Base-by-base conservation (phyloP, 345 rosid genomes). In the Melastoma malabathricum region DNA sequence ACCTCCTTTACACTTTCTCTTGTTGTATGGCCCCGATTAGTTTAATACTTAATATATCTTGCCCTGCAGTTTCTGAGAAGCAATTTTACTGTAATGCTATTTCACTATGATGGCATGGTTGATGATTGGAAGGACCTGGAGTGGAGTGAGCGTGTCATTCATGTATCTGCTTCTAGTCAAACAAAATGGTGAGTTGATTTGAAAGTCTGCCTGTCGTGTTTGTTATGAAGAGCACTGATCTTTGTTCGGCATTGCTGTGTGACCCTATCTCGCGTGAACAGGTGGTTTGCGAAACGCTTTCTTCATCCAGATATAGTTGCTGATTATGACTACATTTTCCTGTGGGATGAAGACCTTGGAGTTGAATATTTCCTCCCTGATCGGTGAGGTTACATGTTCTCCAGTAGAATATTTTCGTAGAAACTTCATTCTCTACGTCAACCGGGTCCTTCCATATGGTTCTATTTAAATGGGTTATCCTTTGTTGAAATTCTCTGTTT, bases 251-350 rank as follows among this genome's bases (percentile, higher is more conserved):
- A 51, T 16, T 18, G 54, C 25, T 56, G 22, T 41, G 13, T 12
- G 15, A 15, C 52, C 25, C 16, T 29, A 12, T 48, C 22, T 16
- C 17, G 38, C 34, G 15, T 61, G 20, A 18, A 65, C 63, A 82
- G 90, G 90, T 82, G 90, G 90, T 82, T 79, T 61, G 90, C 90
- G n/a, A 82, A 82, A 68, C 80, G 86, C 44, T 82, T 82, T 72
- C 65, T 82, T 63, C 86, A 82, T 63, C 90, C 90, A 16, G 84
- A 73, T 48, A 65, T 82, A 54, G 82, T 82, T 64, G 74, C 76
- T 14, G 75, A 68, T 27, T 82, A 77, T 55, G 56, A 49, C 53
- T 79, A 77, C 61, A 71, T 82, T 43, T 82, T 82, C 51, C 75
- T 82, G 0, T 82, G 90, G 86, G 90, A 82, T 48, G 90, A 82